Evolutionary conservation across 805 yeast genomes (phyloP), one percentile per base, ranked within the genome.

Genomic region (Candida taoyuanica): DNA sequence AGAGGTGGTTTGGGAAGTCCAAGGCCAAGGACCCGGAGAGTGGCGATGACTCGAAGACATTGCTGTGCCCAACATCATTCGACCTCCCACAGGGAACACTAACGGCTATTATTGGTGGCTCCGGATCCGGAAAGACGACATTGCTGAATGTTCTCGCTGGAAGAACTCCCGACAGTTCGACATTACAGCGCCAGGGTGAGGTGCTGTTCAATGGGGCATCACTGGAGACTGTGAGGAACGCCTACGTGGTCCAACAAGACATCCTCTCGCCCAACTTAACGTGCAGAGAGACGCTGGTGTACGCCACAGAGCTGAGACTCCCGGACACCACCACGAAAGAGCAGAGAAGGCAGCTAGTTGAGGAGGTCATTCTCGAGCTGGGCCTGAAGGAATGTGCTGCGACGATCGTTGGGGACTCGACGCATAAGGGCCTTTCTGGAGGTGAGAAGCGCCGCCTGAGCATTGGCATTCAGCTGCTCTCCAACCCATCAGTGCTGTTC

Each of bases 61-160:
- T 49, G 7, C 42, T 54, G 13, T 38, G 43, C 17, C 17, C 34
- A 55, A 69, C 84, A 24, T 77, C 88, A 0, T 71, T 85, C 41
- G 77, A 76, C 31, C 65, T 85, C 7, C 76, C 78, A 0, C 54
- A 71, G n/a, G 85, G 85, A 12, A 68, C 81, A 3, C 55, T 87
- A 29, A 71, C 85, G 65, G 95, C 95, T 5, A 82, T 87, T 8
- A 77, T 87, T 66, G 96, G 96, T 6, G 94, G 95, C 0, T 81
- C 91, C 0, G 95, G 95, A 0, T 78, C 88, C 3, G 96, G 95
- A 3, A 86, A 87, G 53, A 87, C 95, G 0, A 85, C 95, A 0
- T 55, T 86, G 32, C 63, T 87, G 24, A 87, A 87, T 52, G 74
- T 76, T 1, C 58, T 82, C 23, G 82, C 87, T 0, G 70, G 74